phyloP scores from a whole-genome alignment of 2,329 filamentous ascomycete species.

The Sporothrix euskadiensis region DNA sequence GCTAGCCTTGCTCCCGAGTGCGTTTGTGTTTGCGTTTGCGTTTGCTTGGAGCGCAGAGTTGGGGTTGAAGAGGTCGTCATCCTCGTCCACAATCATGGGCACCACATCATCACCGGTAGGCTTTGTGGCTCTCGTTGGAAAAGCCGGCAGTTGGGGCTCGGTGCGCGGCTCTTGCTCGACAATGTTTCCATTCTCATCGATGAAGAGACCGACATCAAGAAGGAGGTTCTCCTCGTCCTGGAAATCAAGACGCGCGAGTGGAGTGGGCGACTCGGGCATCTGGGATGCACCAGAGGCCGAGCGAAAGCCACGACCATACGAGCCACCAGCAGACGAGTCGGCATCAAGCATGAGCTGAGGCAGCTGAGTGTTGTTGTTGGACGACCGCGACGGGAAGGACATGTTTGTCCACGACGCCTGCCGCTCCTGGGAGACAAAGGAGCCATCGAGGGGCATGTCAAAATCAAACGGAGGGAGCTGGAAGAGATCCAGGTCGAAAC shows the following conservation, averaged over 20 bases:
- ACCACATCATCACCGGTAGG: neutral
- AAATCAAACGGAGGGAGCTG: slow-evolving; percentile 60
- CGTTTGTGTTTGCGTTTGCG: too few relatives aligned
- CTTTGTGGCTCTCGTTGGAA: slow-evolving; percentile 10
- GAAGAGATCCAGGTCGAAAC: slow-evolving; percentile 62
- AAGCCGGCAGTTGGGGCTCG: slow-evolving; percentile 32
- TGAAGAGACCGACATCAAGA: slow-evolving; percentile 40
- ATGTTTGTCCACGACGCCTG: slow-evolving; percentile 32
- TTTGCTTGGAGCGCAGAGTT: neutral
- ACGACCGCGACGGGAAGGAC: slow-evolving; percentile 29
- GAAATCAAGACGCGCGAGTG: slow-evolving; percentile 39
- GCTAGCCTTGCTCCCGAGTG: neutral
- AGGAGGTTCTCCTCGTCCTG: slow-evolving; percentile 48
- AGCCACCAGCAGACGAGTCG: slow-evolving; percentile 36
- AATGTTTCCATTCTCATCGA: slow-evolving; percentile 34
- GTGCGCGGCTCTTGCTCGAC: slow-evolving; percentile 31
- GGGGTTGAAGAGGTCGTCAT: slow-evolving; percentile 24
- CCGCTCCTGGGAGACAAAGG: slow-evolving; percentile 29
- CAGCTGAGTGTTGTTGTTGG: slow-evolving; percentile 46
- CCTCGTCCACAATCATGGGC: slow-evolving; percentile 28
- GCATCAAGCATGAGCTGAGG: slow-evolving; percentile 45
- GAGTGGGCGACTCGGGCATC: slow-evolving; percentile 30
- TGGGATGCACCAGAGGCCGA: slow-evolving; percentile 27
- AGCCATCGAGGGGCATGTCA: slow-evolving; percentile 40
- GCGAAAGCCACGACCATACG: slow-evolving; percentile 29